Evolutionary conservation across 2,329 filamentous ascomycete species (phyloP).

Genomic region (Didymosphaeria variabile): DNA sequence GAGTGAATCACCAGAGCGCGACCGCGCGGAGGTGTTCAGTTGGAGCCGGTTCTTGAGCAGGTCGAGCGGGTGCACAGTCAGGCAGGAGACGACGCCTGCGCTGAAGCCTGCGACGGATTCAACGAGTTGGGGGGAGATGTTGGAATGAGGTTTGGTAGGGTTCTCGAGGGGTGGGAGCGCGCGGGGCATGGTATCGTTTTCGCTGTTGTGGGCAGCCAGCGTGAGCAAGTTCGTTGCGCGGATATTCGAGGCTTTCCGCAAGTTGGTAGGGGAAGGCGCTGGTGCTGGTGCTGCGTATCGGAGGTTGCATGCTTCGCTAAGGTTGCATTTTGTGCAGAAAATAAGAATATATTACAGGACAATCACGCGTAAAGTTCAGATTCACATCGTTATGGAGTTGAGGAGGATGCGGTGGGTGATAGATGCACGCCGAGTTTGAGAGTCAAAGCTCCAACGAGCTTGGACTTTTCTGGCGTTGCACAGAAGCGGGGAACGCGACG

Average conservation of each 20-base stretch:
- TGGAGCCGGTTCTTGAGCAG: constrained; percentile 97
- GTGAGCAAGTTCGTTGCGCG: neutral
- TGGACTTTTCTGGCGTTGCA: neutral
- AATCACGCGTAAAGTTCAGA: neutral
- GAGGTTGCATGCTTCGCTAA: neutral
- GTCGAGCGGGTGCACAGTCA: constrained; percentile 91
- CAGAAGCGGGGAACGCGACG: neutral
- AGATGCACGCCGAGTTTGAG: neutral
- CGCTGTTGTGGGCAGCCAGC: neutral
- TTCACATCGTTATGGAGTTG: neutral
- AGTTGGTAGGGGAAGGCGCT: constrained; percentile 7
- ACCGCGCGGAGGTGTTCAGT: constrained; percentile 55
- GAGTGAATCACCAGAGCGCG: constrained; percentile 62
- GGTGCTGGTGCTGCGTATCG: neutral
- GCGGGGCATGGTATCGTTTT: constrained; percentile 55
- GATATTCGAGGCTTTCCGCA: neutral
- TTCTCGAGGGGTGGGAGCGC: constrained; percentile 59
- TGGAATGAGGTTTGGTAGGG: constrained; percentile 39
- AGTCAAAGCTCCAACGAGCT: constrained; percentile 2
- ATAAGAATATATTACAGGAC: neutral
- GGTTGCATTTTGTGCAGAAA: neutral
- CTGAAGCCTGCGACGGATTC: constrained; percentile 91
- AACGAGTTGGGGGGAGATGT: constrained; percentile 73
- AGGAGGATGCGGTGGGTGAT: neutral
- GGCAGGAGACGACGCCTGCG: constrained; percentile 84